These are phyloP conservation scores for Beauveria varroae DNA, from an alignment of 2,329 filamentous ascomycete species.

Conservation along the genomic window DNA sequence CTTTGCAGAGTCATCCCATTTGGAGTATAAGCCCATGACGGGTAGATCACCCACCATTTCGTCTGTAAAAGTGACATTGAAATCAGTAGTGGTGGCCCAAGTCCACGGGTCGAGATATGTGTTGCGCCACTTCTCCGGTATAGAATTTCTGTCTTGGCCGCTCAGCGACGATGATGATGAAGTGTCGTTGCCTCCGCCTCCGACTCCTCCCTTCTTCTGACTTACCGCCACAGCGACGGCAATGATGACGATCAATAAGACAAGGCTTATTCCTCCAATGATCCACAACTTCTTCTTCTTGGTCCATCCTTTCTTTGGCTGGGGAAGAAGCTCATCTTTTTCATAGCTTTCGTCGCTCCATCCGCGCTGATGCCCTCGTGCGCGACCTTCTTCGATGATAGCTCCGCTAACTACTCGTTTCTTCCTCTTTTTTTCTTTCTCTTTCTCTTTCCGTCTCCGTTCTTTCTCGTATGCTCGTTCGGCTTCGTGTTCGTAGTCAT, in stretches of 20 bases:
- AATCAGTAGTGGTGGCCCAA: constrained; percentile 84
- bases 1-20: constrained; percentile 75
- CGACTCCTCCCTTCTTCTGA: constrained; percentile 44
- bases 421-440: constrained; percentile 38
- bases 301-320: constrained; percentile 35
- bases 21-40: constrained; percentile 77
- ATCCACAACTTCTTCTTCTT: constrained; percentile 63
- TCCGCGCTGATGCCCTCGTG: constrained; percentile 32
- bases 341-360: constrained; percentile 37
- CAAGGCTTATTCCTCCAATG: constrained; percentile 42
- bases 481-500: constrained; percentile 9
- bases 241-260: constrained; percentile 60
- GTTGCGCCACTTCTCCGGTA: constrained; percentile 60
- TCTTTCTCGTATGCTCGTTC: constrained; percentile 20
- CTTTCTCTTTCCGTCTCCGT: constrained; percentile 26
- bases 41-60: constrained; percentile 79
- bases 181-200: constrained; percentile 16
- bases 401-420: constrained; percentile 63
- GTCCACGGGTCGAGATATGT: constrained; percentile 81
- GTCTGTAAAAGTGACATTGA: constrained; percentile 91
- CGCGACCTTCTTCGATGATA: constrained; percentile 55
- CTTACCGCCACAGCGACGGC: constrained; percentile 54
- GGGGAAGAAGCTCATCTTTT: constrained; percentile 41
- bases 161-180: constrained; percentile 34
- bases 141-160: constrained; percentile 45